phyloP scores from a whole-genome alignment of 345 rosid genomes.

The Durio zibethinus region DNA sequence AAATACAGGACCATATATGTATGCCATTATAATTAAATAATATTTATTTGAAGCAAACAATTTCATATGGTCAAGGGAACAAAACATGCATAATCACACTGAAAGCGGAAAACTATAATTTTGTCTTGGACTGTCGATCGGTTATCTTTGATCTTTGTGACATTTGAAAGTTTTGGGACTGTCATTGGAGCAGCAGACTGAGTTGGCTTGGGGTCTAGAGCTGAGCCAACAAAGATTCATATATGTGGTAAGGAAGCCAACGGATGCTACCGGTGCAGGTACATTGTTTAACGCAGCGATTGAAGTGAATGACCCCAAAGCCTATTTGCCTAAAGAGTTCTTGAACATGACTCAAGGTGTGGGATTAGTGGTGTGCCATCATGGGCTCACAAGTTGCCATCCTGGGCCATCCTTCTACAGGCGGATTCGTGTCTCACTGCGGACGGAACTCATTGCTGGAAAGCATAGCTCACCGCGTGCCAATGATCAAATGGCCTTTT shows the following conservation, averaged over 20 bases:
- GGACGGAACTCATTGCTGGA: slow-evolving; percentile 48
- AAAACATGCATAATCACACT: not conserved
- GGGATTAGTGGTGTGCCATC: slow-evolving; percentile 34
- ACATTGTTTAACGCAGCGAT: slow-evolving; percentile 11
- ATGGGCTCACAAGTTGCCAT: slow-evolving; percentile 43
- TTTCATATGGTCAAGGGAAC: not conserved
- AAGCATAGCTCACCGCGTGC: slow-evolving; percentile 35
- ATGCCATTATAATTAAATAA: not conserved
- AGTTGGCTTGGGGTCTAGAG: slow-evolving; percentile 35
- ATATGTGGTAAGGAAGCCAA: slow-evolving; percentile 26
- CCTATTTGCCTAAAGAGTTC: slow-evolving; percentile 39
- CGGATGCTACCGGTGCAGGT: not conserved
- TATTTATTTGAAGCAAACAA: not conserved
- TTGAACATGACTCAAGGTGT: slow-evolving; percentile 19
- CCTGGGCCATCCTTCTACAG: slow-evolving; percentile 32
- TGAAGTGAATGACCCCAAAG: slow-evolving; percentile 14
- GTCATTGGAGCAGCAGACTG: slow-evolving; percentile 15
- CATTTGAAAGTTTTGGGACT: slow-evolving; percentile 36
- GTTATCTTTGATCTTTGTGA: slow-evolving; percentile 14
- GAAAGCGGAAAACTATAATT: not conserved
- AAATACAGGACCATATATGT: slow-evolving; percentile 2
- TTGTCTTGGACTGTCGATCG: not conserved
- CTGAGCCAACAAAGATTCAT: slow-evolving; percentile 30
- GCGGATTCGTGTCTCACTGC: slow-evolving; percentile 45
- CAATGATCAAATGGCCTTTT: slow-evolving; percentile 44